Evolutionary conservation across 345 rosid species (phyloP), one percentile per base, ranked within the genome.

Genomic region (Camelina hispida): DNA sequence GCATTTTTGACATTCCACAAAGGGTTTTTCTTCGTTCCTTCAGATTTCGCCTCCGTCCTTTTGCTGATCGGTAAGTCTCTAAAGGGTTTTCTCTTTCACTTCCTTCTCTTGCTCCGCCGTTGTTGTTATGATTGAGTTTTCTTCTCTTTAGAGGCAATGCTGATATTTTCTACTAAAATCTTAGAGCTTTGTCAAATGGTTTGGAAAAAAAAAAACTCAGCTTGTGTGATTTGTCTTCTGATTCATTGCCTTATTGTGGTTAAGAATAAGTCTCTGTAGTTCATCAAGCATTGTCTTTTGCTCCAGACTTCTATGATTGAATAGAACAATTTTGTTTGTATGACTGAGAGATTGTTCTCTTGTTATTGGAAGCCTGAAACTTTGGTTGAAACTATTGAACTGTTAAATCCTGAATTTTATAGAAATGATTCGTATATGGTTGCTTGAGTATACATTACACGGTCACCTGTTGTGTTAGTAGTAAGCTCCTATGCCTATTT

Each of bases 11-110:
- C 57, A 44, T 44, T 38, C 75, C 57, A 71, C 22, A 28, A 28
- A 43, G 52, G 63, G 48, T 20, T 78, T 68, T 51, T 78, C 73
- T 59, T 66, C 56, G 42, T 58, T 66, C 57, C n/a, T 72, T 50
- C 63, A 51, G 68, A 72, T 72, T 66, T 25, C 47, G 25, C 71
- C 69, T 22, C 20, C 28, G 57, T 32, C 4, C 30, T 42, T 28
- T 14, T 9, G n/a, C 60, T 50, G 11, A 3, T n/a, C 14, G 81
- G 81, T 78, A 60, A 67, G 77, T 59, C 23, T 10, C 17, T 7
- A n/a, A 40, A 34, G 9, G 1, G 10, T 28, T 32, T 46, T 17
- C 30, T 46, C 20, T 64, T 56, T 15, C 8, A 8, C 46, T n/a
- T 62, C 52, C 12, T 76, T 32, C 5, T 32, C 5, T 6, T 18